phyloP scores from a whole-genome alignment of 805 yeast species.

The Hanseniaspora taiwanica region DNA sequence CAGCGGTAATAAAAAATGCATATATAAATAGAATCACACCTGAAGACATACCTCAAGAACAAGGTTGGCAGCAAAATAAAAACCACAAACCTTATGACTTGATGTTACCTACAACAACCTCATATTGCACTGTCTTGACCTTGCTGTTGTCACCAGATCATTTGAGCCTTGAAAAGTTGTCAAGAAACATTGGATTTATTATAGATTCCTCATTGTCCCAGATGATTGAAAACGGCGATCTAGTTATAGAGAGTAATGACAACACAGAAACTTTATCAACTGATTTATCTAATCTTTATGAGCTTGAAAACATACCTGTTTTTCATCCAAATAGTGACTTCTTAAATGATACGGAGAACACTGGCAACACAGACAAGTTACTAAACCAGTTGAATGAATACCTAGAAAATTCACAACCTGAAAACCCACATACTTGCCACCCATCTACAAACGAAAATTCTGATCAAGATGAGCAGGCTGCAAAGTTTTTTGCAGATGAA shows the following conservation, averaged over 20 bases:
- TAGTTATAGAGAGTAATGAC: not conserved
- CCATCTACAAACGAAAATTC: conserved; percentile 10
- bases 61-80: too few relatives aligned
- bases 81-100: not conserved
- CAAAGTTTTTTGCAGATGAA: conserved; percentile 20
- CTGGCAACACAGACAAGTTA: not conserved
- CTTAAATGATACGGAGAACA: conserved; percentile 3
- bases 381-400: not conserved
- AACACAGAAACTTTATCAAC: not conserved
- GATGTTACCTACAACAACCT: not conserved
- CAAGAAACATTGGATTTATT: not conserved
- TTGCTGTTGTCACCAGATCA: not conserved
- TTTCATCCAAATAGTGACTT: conserved; percentile 4
- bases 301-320: not conserved
- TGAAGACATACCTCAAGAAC: not conserved
- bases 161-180: not conserved
- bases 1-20: not conserved
- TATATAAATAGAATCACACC: not conserved
- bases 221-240: not conserved
- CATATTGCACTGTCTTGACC: not conserved
- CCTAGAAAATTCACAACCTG: not conserved
- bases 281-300: not conserved
- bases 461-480: conserved; percentile 15
- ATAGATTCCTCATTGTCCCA: not conserved
- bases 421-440: conserved; percentile 5